phyloP scores from a whole-genome alignment of 73 alveolate genomes.

The Uronychia setigera region DNA sequence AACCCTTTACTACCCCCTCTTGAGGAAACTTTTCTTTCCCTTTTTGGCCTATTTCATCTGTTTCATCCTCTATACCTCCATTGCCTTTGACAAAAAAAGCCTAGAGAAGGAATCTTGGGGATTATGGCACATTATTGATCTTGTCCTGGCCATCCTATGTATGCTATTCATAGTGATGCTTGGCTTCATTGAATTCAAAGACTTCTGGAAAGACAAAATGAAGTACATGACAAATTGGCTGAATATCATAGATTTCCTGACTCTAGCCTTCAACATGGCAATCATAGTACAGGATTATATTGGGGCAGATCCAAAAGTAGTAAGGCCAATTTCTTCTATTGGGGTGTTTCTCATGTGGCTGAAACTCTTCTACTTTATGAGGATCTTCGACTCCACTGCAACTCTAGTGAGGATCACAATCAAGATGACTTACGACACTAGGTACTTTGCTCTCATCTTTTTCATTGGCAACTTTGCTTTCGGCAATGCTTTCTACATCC shows the following conservation, averaged over 20 bases:
- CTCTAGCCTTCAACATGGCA: background rate
- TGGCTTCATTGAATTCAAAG: background rate
- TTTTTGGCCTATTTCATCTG: slow-evolving; percentile 25
- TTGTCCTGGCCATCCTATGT: background rate
- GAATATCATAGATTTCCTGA: background rate
- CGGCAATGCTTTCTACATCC: background rate
- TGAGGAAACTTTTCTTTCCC: slow-evolving; percentile 33
- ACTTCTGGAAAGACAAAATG: background rate
- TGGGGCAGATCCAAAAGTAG: slow-evolving; percentile 4
- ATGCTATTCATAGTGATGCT: background rate
- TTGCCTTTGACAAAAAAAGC: background rate
- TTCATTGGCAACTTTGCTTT: background rate
- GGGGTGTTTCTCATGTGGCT: slow-evolving; percentile 12
- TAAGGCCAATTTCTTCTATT: background rate
- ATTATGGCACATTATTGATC: background rate
- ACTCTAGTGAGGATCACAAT: background rate
- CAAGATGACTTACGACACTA: background rate
- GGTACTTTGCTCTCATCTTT: background rate
- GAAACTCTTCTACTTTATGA: slow-evolving; percentile 34
- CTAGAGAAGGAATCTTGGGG: background rate
- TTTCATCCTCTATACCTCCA: slow-evolving; percentile 24
- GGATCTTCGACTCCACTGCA: slow-evolving; percentile 21
- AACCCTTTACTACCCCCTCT: slow-evolving; percentile 4
- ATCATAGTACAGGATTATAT: background rate
- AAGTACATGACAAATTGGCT: background rate